These are phyloP conservation scores for Salix koriyanagi DNA, from an alignment of 345 rosid species.

Conservation along the genomic window DNA sequence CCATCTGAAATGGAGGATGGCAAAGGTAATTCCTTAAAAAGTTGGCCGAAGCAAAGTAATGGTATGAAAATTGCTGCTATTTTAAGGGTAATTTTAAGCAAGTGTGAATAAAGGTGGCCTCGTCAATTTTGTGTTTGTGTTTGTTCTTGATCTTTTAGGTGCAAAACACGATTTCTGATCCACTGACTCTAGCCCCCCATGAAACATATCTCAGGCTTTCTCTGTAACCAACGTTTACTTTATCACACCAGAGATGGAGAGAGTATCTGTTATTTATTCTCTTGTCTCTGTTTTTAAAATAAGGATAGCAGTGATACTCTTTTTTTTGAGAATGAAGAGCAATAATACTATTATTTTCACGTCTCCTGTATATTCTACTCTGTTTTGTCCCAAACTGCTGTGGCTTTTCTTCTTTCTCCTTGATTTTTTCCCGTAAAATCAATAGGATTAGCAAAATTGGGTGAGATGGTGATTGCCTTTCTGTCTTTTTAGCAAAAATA, in stretches of 20 bases:
- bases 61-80: background rate
- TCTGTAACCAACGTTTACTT: slow-evolving; percentile 35
- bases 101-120: background rate
- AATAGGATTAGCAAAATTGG: background rate
- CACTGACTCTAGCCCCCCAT: slow-evolving; percentile 19
- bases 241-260: background rate
- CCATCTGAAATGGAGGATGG: slow-evolving; percentile 73
- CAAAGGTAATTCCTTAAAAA: slow-evolving; percentile 46
- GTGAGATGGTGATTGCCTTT: background rate
- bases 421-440: background rate
- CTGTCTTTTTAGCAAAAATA: background rate
- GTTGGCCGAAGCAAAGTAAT: background rate
- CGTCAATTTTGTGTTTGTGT: slow-evolving; percentile 5
- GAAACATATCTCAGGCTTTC: slow-evolving; percentile 51
- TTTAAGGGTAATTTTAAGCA: background rate
- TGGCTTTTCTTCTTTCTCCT: background rate
- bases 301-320: background rate
- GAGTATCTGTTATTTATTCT: background rate
- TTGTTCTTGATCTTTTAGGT: slow-evolving; percentile 4
- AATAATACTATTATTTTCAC: background rate
- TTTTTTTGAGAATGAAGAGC: background rate
- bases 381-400: background rate
- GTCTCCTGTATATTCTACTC: background rate
- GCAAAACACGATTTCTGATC: slow-evolving; percentile 35
- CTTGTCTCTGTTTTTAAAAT: slow-evolving; percentile 6